Evolutionary conservation across 148 eudicot genomes (phyloP), one percentile per base, ranked within the genome.

Genomic region (Fagopyrum homotropicum): DNA sequence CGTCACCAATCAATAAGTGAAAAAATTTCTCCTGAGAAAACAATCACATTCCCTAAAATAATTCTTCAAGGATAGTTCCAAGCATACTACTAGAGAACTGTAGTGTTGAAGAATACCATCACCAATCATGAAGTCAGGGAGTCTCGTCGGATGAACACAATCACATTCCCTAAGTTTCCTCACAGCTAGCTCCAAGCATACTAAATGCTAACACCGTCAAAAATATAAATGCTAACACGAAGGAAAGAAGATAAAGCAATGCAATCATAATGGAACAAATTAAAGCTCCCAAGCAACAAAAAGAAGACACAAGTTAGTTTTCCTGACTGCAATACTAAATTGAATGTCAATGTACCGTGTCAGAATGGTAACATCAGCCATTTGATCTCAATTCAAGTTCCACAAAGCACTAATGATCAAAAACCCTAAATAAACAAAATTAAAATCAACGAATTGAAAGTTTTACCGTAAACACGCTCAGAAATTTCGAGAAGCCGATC

Each of bases 401-500:
- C 46, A 5, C 73, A 70, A 70, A 35, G 26, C 50, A 70, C 26
- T 45, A 30, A 45, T 45, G 29, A 70, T 70, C 73, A 70, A 70
- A 22, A 45, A 19, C 30, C 69, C 45, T 11, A 63, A 66, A 49
- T 49, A 0, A 49, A 60, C 17, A n/a, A 60, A 16, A 17, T 0
- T 8, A 60, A 22, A 22, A n/a, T 8, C 16, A 60, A 19, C 9
- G 26, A 45, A 46, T 1, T 1, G 16, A 4, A 40, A 6, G 40
- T 72, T 35, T 35, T 82, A 85, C 87, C 87, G 74, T 85, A 85
- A 26, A 82, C 76, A 43, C 85, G 77, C 47, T 85, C 79, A 11
- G 83, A 78, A 50, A 85, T 80, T 57, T 80, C 87, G 45, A 72
- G 81, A 70, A 85, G 87, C 30, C 56, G 83, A 75, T 85, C 87